Base-by-base conservation (phyloP, 2,329 filamentous ascomycete species). In the Calonectria naviculata region DNA sequence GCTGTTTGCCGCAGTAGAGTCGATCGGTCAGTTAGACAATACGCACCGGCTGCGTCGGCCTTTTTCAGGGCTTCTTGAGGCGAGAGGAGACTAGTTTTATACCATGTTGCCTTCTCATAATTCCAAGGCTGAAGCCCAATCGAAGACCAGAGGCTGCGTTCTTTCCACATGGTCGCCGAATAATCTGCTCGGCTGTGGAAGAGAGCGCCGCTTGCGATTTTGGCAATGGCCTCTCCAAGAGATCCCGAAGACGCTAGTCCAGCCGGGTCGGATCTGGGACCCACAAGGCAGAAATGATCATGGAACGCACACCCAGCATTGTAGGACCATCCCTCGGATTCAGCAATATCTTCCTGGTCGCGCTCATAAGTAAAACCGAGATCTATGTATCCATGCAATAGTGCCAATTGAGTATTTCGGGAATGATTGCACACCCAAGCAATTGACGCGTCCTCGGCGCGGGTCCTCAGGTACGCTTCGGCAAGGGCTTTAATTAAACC, bases 361-460 rank as follows among this genome's bases (percentile, higher is more conserved):
- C 62, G 62, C 17, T 65, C 62, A 42, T 65, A 65, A 13, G 62
- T 65, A 9, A 65, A 54, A 19, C 21, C 62, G 21, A 65, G 17
- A 21, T 65, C 46, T 15, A 65, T 65, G 6, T 54, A 42, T 41
- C 62, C 62, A 12, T 29, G 17, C 46, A 54, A 42, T 4, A 65
- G 62, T 5, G 62, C 62, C n/a, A 65, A 15, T 29, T 65, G 62
- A 4, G 62, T 65, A 26, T 65, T 65, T 3, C 62, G 62, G 4
- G 62, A 65, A 31, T 65, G 62, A 31, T 65, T 65, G n/a, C 62
- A 65, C n/a, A 65, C 62, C 62, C 62, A 65, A 4, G 10, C 46
- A 24, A 65, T 65, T 28, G 46, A 29, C 12, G 34, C 46, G 31
- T n/a, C 17, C 5, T n/a, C 46, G 15, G 13, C 24, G 7, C 34